Conservation (phyloP, 1,139 yeast species). For the Suhomyces coccinellae region DNA sequence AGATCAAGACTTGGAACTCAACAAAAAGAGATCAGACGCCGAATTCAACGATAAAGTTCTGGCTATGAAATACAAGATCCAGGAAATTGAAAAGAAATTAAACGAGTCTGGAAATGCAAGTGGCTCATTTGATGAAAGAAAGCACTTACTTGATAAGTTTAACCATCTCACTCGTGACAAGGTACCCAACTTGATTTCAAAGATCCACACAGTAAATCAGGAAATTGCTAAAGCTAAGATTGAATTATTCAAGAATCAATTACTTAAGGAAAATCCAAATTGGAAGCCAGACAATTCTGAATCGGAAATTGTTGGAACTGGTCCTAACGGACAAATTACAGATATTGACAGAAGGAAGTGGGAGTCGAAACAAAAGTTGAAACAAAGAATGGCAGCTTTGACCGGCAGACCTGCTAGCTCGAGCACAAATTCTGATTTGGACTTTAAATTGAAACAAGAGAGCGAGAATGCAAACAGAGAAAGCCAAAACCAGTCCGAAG, state of each 20-base stretch:
- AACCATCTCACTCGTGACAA: slow-evolving; percentile 57
- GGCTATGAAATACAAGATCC: slow-evolving; percentile 60
- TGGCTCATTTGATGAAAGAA: slow-evolving; percentile 41
- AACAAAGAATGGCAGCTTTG: slow-evolving; percentile 86
- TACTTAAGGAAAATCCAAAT: slow-evolving; percentile 63
- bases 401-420: slow-evolving; percentile 64
- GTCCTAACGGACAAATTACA: slow-evolving; percentile 81
- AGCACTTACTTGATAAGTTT: slow-evolving; percentile 49
- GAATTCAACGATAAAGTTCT: slow-evolving; percentile 55
- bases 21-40: slow-evolving; percentile 23
- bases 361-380: slow-evolving; percentile 71
- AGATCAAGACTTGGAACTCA: slow-evolving; percentile 50
- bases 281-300: slow-evolving; percentile 52
- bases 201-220: slow-evolving; percentile 62
- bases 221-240: slow-evolving; percentile 69
- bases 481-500: slow-evolving; percentile 52
- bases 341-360: slow-evolving; percentile 80
- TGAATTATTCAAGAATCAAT: slow-evolving; percentile 55
- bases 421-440: slow-evolving; percentile 51
- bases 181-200: slow-evolving; percentile 67
- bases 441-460: slow-evolving; percentile 56
- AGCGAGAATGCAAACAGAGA: slow-evolving; percentile 57
- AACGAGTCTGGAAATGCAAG: slow-evolving; percentile 27
- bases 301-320: slow-evolving; percentile 67
- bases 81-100: slow-evolving; percentile 52